Conservation (phyloP, 1,284 basidiomycete genomes). For the Pisolithus thermaeus region DNA sequence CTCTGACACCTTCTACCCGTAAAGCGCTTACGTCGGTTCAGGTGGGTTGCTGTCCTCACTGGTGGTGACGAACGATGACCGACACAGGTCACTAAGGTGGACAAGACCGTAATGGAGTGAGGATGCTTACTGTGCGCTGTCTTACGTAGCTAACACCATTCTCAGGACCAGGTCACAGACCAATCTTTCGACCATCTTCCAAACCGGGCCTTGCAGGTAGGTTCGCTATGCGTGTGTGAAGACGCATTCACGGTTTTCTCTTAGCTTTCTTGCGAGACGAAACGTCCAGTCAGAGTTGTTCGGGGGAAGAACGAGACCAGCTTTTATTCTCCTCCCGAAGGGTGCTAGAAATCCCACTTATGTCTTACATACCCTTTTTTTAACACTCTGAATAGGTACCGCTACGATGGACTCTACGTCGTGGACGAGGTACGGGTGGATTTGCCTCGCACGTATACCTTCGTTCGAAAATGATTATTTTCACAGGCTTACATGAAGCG, state of each 20-base stretch:
- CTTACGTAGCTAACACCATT: background rate
- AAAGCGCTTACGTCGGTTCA: constrained; percentile 37
- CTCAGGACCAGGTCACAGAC: constrained; percentile 24
- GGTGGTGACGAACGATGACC: background rate
- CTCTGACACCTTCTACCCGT: background rate
- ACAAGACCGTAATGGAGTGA: constrained; percentile 17
- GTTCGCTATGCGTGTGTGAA: background rate
- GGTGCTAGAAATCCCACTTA: constrained; percentile 1
- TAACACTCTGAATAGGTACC: constrained; percentile 27
- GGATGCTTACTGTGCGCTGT: constrained; percentile 1
- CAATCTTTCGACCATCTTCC: constrained; percentile 30
- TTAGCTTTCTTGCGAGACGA: constrained; percentile 28
- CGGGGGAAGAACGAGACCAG: constrained; percentile 26
- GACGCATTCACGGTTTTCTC: background rate
- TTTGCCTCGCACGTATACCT: background rate
- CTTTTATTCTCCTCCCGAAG: constrained; percentile 34
- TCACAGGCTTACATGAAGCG: constrained; percentile 10
- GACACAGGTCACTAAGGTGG: constrained; percentile 17
- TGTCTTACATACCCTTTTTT: background rate
- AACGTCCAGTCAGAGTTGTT: constrained; percentile 36
- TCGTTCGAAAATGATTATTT: constrained; percentile 4
- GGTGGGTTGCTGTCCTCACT: constrained; percentile 12
- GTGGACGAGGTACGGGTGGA: constrained; percentile 25
- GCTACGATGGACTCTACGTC: constrained; percentile 43
- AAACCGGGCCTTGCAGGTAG: constrained; percentile 31